These are phyloP conservation scores for Lipomyces oligophaga DNA, from an alignment of 805 yeast genomes.

Conservation along the genomic window DNA sequence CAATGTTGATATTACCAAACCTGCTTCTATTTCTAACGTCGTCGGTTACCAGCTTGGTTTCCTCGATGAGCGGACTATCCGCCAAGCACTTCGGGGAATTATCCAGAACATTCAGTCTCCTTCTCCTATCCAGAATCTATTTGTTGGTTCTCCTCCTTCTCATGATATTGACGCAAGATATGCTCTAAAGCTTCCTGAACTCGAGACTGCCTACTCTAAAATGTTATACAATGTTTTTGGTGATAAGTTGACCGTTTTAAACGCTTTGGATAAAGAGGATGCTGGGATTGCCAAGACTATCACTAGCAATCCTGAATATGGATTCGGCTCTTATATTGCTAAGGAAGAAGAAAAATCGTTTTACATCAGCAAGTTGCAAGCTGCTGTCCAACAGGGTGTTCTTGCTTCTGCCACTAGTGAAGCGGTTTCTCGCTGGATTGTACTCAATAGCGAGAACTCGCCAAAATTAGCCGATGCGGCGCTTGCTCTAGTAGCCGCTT, in stretches of 20 bases:
- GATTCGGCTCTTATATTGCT: constrained; percentile 71
- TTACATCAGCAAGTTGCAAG: constrained; percentile 46
- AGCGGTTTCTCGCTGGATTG: constrained; percentile 66
- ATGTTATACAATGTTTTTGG: constrained; percentile 67
- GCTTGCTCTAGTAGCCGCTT: constrained; percentile 33
- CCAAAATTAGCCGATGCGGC: constrained; percentile 34
- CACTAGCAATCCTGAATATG: constrained; percentile 64
- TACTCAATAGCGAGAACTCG: constrained; percentile 35
- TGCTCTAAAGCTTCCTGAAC: constrained; percentile 33
- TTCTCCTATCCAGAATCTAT: constrained; percentile 59
- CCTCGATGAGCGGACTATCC: constrained; percentile 42
- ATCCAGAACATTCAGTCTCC: constrained; percentile 50
- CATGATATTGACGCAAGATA: constrained; percentile 30
- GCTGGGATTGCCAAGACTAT: constrained; percentile 46
- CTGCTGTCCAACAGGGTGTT: constrained; percentile 38
- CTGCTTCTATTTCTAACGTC: constrained; percentile 38
- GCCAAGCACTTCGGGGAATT: constrained; percentile 46
- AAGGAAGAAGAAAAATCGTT: constrained; percentile 49
- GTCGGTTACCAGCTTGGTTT: constrained; percentile 54
- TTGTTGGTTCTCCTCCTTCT: constrained; percentile 46
- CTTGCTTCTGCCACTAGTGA: constrained; percentile 49
- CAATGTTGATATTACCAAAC: constrained; percentile 39
- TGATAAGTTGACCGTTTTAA: constrained; percentile 54
- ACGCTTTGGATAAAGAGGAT: constrained; percentile 47
- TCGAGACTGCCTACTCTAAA: constrained; percentile 74